Percentiles rank a stretch among this genome's conserved stretches.
phyloP scores from a whole-genome alignment of 805 yeast genomes.

The Diddensiella transvaalensis region DNA sequence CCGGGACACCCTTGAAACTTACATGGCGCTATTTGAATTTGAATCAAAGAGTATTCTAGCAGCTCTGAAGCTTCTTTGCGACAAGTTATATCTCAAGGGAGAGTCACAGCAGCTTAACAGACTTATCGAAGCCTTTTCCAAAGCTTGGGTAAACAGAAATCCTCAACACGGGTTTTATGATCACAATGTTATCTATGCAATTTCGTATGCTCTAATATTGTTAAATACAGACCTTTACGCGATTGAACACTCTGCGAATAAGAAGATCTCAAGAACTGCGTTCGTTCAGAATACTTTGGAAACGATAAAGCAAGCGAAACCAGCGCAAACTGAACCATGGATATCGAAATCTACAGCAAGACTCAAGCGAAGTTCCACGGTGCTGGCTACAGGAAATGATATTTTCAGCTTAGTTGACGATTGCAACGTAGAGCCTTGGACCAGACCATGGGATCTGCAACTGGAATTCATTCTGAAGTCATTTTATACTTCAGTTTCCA shows the following conservation, averaged over 20 bases:
- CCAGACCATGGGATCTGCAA: slow-evolving; percentile 26
- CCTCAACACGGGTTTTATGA: slow-evolving; percentile 47
- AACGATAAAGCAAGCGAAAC: slow-evolving; percentile 35
- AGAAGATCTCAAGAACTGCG: slow-evolving; percentile 39
- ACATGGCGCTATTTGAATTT: slow-evolving; percentile 40
- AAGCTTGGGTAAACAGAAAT: slow-evolving; percentile 54
- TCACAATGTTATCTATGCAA: slow-evolving; percentile 59
- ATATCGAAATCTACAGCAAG: background rate
- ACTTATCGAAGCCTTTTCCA: slow-evolving; percentile 63
- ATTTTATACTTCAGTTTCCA: slow-evolving; percentile 26
- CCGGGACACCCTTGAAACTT: slow-evolving; percentile 33
- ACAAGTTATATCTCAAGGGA: slow-evolving; percentile 67
- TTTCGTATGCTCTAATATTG: slow-evolving; percentile 66
- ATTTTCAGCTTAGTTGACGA: slow-evolving; percentile 11
- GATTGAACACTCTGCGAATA: slow-evolving; percentile 33
- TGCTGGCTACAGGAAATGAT: slow-evolving; percentile 1
- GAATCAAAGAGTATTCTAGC: slow-evolving; percentile 50
- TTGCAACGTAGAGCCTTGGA: slow-evolving; percentile 11
- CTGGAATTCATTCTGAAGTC: slow-evolving; percentile 23
- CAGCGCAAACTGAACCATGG: slow-evolving; percentile 7
- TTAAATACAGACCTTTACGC: slow-evolving; percentile 77
- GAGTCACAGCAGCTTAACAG: slow-evolving; percentile 81
- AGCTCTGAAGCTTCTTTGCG: slow-evolving; percentile 59
- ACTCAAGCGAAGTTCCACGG: background rate
- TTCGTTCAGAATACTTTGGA: slow-evolving; percentile 50